Conservation (phyloP, 2,329 filamentous ascomycete species). For the Paraconiothyrium sp. region DNA sequence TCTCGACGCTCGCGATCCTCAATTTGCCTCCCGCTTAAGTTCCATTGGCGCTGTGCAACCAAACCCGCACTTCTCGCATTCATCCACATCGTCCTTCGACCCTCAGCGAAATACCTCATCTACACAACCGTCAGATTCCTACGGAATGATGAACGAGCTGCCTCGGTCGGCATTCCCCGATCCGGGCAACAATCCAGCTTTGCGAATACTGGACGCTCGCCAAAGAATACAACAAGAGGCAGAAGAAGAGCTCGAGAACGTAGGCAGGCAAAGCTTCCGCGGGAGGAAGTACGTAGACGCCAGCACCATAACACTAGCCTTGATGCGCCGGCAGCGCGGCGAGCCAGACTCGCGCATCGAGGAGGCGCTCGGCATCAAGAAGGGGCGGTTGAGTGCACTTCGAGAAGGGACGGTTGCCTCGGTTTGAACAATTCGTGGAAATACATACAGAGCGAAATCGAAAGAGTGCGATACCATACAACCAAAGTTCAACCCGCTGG, state of each 20-base stretch:
- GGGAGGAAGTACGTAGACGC: slow-evolving; percentile 59
- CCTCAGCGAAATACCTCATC: slow-evolving; percentile 41
- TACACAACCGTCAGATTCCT: slow-evolving; percentile 33
- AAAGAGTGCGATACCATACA: slow-evolving; percentile 30
- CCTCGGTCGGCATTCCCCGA: slow-evolving; percentile 45
- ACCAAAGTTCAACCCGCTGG: slow-evolving; percentile 16
- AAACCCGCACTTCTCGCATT: slow-evolving; percentile 64
- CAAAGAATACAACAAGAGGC: slow-evolving; percentile 61
- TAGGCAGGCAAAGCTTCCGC: slow-evolving; percentile 52
- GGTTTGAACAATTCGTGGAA: slow-evolving; percentile 28
- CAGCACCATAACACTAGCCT: slow-evolving; percentile 49
- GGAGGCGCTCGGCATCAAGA: slow-evolving; percentile 43
- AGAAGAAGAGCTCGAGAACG: slow-evolving; percentile 62
- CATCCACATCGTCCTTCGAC: slow-evolving; percentile 60
- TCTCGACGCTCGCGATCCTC: slow-evolving; percentile 68
- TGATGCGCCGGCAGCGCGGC: slow-evolving; percentile 42
- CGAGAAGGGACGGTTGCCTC: slow-evolving; percentile 35
- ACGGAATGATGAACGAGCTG: slow-evolving; percentile 41
- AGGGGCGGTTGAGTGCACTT: slow-evolving; percentile 41
- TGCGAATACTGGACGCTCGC: slow-evolving; percentile 63
- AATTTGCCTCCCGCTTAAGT: slow-evolving; percentile 83
- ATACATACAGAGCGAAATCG: slow-evolving; percentile 11
- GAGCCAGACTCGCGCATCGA: slow-evolving; percentile 45
- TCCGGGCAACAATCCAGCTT: slow-evolving; percentile 60
- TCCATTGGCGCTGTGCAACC: slow-evolving; percentile 67